These are phyloP conservation scores for Ogataea angusta DNA, from an alignment of 805 yeast genomes.

Conservation along the genomic window DNA sequence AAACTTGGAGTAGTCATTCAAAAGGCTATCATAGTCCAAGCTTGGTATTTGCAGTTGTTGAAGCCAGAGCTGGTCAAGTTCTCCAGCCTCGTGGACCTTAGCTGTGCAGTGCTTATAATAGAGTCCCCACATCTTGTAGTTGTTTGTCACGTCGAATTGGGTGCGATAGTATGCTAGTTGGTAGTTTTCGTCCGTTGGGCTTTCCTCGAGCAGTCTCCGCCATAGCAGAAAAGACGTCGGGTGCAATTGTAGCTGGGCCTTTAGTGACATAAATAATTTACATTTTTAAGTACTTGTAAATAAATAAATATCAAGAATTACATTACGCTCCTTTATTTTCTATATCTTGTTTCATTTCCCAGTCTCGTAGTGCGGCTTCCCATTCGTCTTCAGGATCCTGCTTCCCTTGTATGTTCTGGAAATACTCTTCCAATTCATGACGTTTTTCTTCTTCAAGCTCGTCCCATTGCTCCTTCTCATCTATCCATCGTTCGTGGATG, in stretches of 20 bases:
- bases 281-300: background rate
- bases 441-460: slow-evolving; percentile 49
- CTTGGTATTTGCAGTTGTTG: slow-evolving; percentile 42
- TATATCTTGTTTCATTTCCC: slow-evolving; percentile 39
- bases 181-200: background rate
- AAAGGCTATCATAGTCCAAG: slow-evolving; percentile 37
- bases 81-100: slow-evolving; percentile 1
- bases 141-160: slow-evolving; percentile 11
- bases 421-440: slow-evolving; percentile 34
- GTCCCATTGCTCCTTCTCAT: slow-evolving; percentile 75
- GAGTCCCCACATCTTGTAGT: slow-evolving; percentile 15
- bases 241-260: slow-evolving; percentile 2
- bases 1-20: slow-evolving; percentile 38
- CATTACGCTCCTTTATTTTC: background rate
- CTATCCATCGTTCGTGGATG: slow-evolving; percentile 95
- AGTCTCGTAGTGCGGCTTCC: slow-evolving; percentile 60
- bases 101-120: slow-evolving; percentile 9
- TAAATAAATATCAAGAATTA: background rate
- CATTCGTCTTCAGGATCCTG: slow-evolving; percentile 66
- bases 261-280: slow-evolving; percentile 1
- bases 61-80: slow-evolving; percentile 25
- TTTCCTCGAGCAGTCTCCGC: slow-evolving; percentile 8
- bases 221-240: slow-evolving; percentile 12
- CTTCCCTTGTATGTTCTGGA: slow-evolving; percentile 37
- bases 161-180: slow-evolving; percentile 9